Conservation (phyloP, 345 rosid species). For the Eucalyptus cloeziana region DNA sequence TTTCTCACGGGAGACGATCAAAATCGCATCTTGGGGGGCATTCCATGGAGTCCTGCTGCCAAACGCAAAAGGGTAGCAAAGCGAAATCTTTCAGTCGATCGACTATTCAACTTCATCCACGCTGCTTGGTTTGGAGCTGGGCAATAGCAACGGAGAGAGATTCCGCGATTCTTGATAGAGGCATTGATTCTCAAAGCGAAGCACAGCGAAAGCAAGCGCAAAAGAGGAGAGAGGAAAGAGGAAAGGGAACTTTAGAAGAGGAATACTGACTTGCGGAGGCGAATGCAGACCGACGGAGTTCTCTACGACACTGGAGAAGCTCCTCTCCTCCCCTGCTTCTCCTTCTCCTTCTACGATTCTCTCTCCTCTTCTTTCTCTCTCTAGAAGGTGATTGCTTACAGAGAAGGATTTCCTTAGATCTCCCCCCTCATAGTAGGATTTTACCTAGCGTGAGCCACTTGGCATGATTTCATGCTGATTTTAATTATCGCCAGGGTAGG, state of each 20-base stretch:
- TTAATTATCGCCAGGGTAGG: not conserved
- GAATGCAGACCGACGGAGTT: not conserved
- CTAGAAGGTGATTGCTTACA: not conserved
- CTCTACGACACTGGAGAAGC: not conserved
- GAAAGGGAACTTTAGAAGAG: too few species aligned
- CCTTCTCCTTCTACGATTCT: not conserved
- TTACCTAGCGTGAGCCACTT: not conserved
- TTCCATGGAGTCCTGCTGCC: not conserved
- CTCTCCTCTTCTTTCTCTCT: not conserved
- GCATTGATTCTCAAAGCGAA: not conserved
- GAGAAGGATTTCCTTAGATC: not conserved
- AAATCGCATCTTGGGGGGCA: not conserved
- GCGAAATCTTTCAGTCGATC: not conserved
- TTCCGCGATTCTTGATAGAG: not conserved
- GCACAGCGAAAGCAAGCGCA: not conserved
- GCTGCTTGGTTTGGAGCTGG: not conserved
- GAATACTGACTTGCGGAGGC: not conserved
- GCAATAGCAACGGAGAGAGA: not conserved
- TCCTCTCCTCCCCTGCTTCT: accelerated
- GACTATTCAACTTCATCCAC: not conserved
- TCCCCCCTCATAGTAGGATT: not conserved
- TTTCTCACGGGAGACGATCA: not conserved
- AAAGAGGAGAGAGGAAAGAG: not conserved
- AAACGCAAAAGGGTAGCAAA: not conserved
- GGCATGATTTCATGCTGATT: not conserved